A percentile compares a stretch with the other conserved stretches of the same genome.
Conservation (phyloP, 371 early-diverging fungal genomes). For the Mortierella polycephala region DNA sequence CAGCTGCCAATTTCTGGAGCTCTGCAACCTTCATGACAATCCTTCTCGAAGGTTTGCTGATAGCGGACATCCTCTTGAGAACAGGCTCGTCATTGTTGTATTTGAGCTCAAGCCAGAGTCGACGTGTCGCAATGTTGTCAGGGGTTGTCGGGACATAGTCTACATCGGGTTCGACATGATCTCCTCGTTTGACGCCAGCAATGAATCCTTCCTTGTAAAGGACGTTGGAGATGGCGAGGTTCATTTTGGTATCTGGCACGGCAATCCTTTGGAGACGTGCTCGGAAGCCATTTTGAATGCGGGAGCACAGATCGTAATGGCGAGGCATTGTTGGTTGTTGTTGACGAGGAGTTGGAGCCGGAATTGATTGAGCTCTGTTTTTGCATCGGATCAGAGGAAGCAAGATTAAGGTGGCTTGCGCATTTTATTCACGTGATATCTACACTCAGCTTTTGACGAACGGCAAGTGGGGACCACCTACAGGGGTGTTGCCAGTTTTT, state of each 20-base stretch:
- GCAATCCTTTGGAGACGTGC: constrained; percentile 84
- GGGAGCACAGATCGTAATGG: constrained; percentile 91
- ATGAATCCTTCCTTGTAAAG: constrained; percentile 95
- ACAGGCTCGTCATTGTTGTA: constrained; percentile 90
- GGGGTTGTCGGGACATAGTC: constrained; percentile 80
- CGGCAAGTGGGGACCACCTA: too few relatives aligned
- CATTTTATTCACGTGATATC: too few relatives aligned
- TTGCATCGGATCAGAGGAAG: too few relatives aligned
- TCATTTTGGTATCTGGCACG: constrained; percentile 92
- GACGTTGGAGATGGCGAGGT: constrained; percentile 84
- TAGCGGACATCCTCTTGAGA: constrained; percentile 73
- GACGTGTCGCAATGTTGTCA: constrained; percentile 86
- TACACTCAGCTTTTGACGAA: too few relatives aligned
- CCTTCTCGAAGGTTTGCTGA: constrained; percentile 87
- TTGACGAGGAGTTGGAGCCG: too few relatives aligned
- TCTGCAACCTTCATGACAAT: constrained; percentile 85
- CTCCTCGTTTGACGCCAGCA: constrained; percentile 81
- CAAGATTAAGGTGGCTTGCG: too few relatives aligned
- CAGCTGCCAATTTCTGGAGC: constrained; percentile 77
- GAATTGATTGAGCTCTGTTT: too few relatives aligned
- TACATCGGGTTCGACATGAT: constrained; percentile 77
- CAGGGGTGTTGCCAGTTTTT: too few relatives aligned
- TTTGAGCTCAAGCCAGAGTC: constrained; percentile 94
- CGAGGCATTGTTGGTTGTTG: constrained; percentile 71
- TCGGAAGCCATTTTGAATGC: constrained; percentile 91